These are phyloP conservation scores for Leccinum pachyderme DNA, from an alignment of 1,284 basidiomycete species.

Conservation along the genomic window DNA sequence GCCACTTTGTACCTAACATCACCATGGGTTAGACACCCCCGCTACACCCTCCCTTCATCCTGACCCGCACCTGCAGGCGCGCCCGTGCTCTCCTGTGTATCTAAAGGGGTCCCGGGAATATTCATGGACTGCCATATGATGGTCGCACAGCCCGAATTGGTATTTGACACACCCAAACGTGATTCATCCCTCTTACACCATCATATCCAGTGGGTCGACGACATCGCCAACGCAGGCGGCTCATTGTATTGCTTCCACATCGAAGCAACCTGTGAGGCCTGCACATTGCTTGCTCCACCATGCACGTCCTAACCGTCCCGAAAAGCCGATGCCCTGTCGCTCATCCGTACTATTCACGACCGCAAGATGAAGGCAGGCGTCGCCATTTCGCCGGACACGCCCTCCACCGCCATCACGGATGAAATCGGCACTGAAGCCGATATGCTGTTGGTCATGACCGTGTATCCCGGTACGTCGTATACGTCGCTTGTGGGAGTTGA, in stretches of 20 bases:
- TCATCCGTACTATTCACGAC: slow-evolving; percentile 76
- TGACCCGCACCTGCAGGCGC: slow-evolving; percentile 56
- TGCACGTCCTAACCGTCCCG: not conserved
- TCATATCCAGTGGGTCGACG: slow-evolving; percentile 82
- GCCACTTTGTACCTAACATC: slow-evolving; percentile 98
- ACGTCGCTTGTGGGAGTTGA: not conserved
- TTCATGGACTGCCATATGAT: slow-evolving; percentile 99
- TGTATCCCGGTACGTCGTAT: slow-evolving; percentile 69
- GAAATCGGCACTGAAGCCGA: slow-evolving; percentile 79
- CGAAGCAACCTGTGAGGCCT: slow-evolving; percentile 83
- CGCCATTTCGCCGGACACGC: slow-evolving; percentile 93
- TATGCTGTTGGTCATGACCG: slow-evolving; percentile 97
- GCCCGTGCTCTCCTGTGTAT: slow-evolving; percentile 86
- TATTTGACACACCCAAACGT: slow-evolving; percentile 26
- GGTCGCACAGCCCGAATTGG: slow-evolving; percentile 92
- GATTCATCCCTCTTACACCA: not conserved
- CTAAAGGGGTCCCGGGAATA: slow-evolving; percentile 87
- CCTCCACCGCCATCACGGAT: slow-evolving; percentile 81
- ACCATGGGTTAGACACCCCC: slow-evolving; percentile 72
- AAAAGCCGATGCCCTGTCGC: slow-evolving; percentile 66
- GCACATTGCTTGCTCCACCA: not conserved
- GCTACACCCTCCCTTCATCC: not conserved
- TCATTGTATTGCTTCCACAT: slow-evolving; percentile 96
- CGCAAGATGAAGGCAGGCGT: slow-evolving; percentile 88
- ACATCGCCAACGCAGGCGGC: slow-evolving; percentile 94